Evolutionary conservation across 164 flowering plant species (phyloP).

Genomic region (Houttuynia cordata): DNA sequence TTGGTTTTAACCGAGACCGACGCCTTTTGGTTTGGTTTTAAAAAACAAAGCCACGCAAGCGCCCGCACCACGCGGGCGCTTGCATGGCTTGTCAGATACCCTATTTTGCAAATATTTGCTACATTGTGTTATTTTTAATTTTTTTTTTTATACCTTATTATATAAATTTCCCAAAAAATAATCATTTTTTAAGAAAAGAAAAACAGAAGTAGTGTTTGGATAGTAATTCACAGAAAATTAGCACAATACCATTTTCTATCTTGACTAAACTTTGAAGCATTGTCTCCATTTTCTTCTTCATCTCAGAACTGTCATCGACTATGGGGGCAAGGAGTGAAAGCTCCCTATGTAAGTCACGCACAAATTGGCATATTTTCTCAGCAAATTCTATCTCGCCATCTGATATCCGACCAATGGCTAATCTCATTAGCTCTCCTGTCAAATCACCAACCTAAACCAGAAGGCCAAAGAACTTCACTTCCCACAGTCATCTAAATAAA

Average conservation of each 20-base stretch:
- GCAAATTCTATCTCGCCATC: conserved; percentile 88
- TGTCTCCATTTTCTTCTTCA: conserved; percentile 84
- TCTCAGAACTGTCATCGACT: conserved; percentile 76
- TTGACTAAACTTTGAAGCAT: conserved; percentile 93
- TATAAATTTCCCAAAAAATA: too few relatives aligned
- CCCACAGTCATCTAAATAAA: neutral
- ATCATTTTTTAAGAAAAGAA: neutral
- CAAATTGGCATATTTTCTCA: conserved; percentile 65
- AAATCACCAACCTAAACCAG: conserved; percentile 66
- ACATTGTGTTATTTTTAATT: too few relatives aligned
- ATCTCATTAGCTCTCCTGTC: conserved; percentile 92
- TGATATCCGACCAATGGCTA: conserved; percentile 84
- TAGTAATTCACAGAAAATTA: neutral
- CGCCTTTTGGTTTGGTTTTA: too few relatives aligned
- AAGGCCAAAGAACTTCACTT: conserved; percentile 8
- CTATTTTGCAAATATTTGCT: too few relatives aligned
- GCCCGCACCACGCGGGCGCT: too few relatives aligned
- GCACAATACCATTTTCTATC: conserved; percentile 74
- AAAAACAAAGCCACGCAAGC: too few relatives aligned
- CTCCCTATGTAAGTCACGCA: conserved; percentile 72
- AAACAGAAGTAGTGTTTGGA: too few relatives aligned
- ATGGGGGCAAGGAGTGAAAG: conserved; percentile 58
- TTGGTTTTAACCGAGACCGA: too few relatives aligned
- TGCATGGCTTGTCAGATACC: too few relatives aligned
- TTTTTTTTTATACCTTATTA: too few relatives aligned